Percentiles rank a stretch among this genome's conserved stretches.
phyloP scores from a whole-genome alignment of 106 monocot species.

The Platanthera guangdongensis region DNA sequence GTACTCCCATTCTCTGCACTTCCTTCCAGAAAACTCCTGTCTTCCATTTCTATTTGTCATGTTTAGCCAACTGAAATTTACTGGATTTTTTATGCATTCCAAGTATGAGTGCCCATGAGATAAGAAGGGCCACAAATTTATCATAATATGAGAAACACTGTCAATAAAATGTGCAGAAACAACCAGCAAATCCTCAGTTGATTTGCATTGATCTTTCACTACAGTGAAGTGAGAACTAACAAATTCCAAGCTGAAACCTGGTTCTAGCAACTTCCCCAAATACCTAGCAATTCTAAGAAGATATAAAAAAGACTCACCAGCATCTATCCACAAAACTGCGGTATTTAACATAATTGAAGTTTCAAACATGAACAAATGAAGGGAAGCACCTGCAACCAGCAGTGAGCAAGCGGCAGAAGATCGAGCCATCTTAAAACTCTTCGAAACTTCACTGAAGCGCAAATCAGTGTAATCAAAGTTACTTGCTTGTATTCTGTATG shows the following conservation, averaged over 20 bases:
- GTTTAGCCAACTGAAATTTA: slow-evolving; percentile 52
- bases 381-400: slow-evolving; percentile 47
- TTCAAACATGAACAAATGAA: slow-evolving; percentile 53
- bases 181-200: slow-evolving; percentile 22
- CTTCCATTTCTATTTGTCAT: neutral
- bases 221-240: neutral
- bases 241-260: neutral
- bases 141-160: slow-evolving; percentile 23
- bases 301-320: slow-evolving; percentile 49
- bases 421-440: slow-evolving; percentile 30
- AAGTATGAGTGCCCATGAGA: slow-evolving; percentile 31
- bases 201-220: neutral
- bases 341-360: slow-evolving; percentile 43
- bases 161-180: slow-evolving; percentile 21
- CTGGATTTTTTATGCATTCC: slow-evolving; percentile 37
- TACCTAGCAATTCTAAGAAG: slow-evolving; percentile 17
- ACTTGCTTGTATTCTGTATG: slow-evolving; percentile 24
- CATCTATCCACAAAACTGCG: slow-evolving; percentile 45
- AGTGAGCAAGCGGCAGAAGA: slow-evolving; percentile 56
- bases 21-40: neutral
- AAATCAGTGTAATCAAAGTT: slow-evolving; percentile 8
- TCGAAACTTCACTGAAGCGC: neutral
- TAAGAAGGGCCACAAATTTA: slow-evolving; percentile 43
- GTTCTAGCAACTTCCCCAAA: neutral
- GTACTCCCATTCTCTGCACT: neutral